phyloP scores from a whole-genome alignment of 257 asterid species.

The Ballota nigra region DNA sequence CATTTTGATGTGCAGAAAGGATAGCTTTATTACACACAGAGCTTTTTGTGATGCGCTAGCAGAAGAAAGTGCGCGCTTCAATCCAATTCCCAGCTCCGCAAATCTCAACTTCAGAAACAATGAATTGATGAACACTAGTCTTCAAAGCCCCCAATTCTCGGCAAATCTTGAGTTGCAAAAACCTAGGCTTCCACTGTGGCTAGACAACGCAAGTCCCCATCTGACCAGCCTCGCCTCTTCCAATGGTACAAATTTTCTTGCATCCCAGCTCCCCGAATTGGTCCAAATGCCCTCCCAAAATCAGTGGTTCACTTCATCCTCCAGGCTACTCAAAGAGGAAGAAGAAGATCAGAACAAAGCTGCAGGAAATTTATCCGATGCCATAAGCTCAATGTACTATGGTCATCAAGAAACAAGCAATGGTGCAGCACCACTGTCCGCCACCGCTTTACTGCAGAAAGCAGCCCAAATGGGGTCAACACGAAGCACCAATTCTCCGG shows the following conservation, averaged over 20 bases:
- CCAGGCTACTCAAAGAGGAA: slow-evolving; percentile 71
- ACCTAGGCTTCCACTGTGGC: slow-evolving; percentile 58
- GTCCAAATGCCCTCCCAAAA: slow-evolving; percentile 54
- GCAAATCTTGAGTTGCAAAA: slow-evolving; percentile 44
- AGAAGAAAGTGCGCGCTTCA: slow-evolving; percentile 72
- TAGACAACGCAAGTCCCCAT: slow-evolving; percentile 44
- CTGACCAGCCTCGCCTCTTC: slow-evolving; percentile 26
- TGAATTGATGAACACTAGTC: slow-evolving; percentile 39
- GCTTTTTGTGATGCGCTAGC: slow-evolving; percentile 93
- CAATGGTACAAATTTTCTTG: slow-evolving; percentile 29
- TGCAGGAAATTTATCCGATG: slow-evolving; percentile 39
- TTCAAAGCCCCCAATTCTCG: slow-evolving; percentile 32
- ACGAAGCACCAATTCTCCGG: slow-evolving; percentile 33
- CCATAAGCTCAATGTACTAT: slow-evolving; percentile 47
- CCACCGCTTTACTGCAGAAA: slow-evolving; percentile 74
- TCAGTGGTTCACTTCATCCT: slow-evolving; percentile 48
- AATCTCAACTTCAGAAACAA: slow-evolving; percentile 60
- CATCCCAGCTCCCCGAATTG: slow-evolving; percentile 44
- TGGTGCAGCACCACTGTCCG: slow-evolving; percentile 69
- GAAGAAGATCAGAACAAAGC: slow-evolving; percentile 57
- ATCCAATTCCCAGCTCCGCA: slow-evolving; percentile 33
- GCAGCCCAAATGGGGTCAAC: slow-evolving; percentile 95
- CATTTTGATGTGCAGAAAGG: slow-evolving; percentile 54
- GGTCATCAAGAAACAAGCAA: slow-evolving; percentile 22
- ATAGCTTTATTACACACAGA: slow-evolving; percentile 87